Evolutionary conservation across 2,329 filamentous ascomycete genomes (phyloP), one percentile per base, ranked within the genome.

Genomic region (Claviceps sp.): DNA sequence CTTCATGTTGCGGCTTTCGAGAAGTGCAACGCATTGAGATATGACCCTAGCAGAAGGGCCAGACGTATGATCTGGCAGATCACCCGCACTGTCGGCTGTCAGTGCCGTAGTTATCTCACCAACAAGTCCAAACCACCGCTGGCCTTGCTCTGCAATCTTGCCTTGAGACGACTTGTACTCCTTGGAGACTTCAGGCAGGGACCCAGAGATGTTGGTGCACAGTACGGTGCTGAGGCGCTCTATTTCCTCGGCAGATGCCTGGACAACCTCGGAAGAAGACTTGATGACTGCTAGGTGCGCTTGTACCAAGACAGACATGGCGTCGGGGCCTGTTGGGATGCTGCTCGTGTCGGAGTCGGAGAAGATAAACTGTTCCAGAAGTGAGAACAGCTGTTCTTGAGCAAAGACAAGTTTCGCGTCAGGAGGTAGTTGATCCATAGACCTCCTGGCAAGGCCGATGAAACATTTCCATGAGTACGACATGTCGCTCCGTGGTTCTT

Each of bases 121-220:
- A 0, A 72, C 72, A 10, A 89, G 66, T 1, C 76, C 68, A 55
- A 86, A 84, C 69, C 88, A 88, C 0, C 86, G 81, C 46, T 74
- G 72, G 0, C 83, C 82, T 59, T 85, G 78, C 6, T 81, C 73
- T 10, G 80, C 78, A 26, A 95, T 74, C 42, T 73, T 72, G 49
- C 80, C 75, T 63, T 95, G 89, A 0, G 88, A 94, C 43, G 75
- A 74, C 26, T 78, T 75, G 58, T 87, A 87, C 17, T 89, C 85
- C 56, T 84, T 84, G 0, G 89, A 89, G 52, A 91, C 82, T 62
- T 91, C 89, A 1, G 90, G 89, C 5, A 87, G 75, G 0, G 89
- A 94, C 5, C 80, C 78, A 51, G 82, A 82, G 52, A 95, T 81
- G 40, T 78, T 75, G 37, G 80, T 72, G 26, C 83, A 72, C n/a